Evolutionary conservation across 257 asterid species (phyloP), one percentile per base, ranked within the genome.

Genomic region (Capsicum chinense): DNA sequence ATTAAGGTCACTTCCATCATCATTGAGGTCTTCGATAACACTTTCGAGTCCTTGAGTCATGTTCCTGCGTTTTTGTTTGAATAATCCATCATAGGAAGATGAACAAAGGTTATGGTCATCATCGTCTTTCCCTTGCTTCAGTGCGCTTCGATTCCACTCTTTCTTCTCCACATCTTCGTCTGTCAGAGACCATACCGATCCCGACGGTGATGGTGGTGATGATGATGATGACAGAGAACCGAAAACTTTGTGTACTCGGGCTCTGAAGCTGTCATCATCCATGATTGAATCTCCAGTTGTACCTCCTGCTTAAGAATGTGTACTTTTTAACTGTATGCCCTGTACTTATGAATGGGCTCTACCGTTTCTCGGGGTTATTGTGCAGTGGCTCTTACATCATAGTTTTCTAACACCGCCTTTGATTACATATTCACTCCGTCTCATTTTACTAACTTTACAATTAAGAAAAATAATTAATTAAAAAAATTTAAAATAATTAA

Each of bases 81-180:
- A 67, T 57, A 82, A 21, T 17, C 37, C 85, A 67, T 67, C 79
- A 44, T 50, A 82, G 35, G 85, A 54, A 2, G 85, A 82, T 42
- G 85, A 82, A 54, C 80, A 82, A 47, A 67, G 48, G 68, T 47
- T 82, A 9, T 50, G 12, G 56, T 82, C 85, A 42, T 82, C 85
- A 21, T 82, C 85, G 37, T 67, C 85, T 82, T 82, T 50, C 44
- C 84, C 84, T 57, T 3, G 83, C 60, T 80, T 81, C 8, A 13
- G 57, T 67, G 74, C 52, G 67, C 80, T 82, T 54, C 85, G 85
- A 35, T 82, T 52, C 85, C 85, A 82, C 12, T 67, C 80, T 54
- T 73, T 54, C 85, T 82, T 82, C 80, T 82, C 84, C 39, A 82
- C 80, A n/a, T 82, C 79, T 5, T 66, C 84, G 56, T 67, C 84